Evolutionary conservation across 1,284 basidiomycete genomes (phyloP), one percentile per base, ranked within the genome.

Genomic region (Rhodofomes roseus): DNA sequence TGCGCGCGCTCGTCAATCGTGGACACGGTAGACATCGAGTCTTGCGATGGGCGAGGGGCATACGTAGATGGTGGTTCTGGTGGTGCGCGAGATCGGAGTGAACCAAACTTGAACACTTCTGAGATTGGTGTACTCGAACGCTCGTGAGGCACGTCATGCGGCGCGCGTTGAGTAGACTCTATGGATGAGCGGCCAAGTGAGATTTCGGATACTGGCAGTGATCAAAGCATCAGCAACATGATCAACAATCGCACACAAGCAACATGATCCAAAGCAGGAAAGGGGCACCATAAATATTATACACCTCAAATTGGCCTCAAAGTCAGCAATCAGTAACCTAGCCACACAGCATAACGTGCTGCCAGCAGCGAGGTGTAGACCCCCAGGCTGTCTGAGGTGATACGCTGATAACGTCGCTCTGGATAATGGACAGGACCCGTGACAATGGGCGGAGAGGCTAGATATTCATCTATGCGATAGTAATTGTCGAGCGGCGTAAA

Each of bases 151-250:
- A n/a, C 44, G 29, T 72, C 71, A 52, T 67, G 64, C 4, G 68
- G 68, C 25, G 64, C 65, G 12, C 66, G 69, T 20, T 60, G 59
- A 37, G 58, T 61, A 22, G 63, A 63, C 18, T 77, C 77, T 69
- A 73, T 68, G 25, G 77, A 70, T 40, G 67, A 68, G 43, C 73
- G 71, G 56, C 75, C 71, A 37, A 79, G 68, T 52, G 82, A 80
- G 50, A 76, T 65, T 72, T 81, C 81, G 67, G 81, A 82, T 65
- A 72, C 81, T 82, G 60, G 2, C 5, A 20, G 14, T 23, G 22
- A 44, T 23, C 9, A 18, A 14, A 18, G 11, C 11, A n/a, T 51
- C 48, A 34, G 48, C 23, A 1, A n/a, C 31, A 34, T 50, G 46
- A 29, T 18, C 23, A 7, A 8, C 48, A 34, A 34, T 34, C n/a